Conservation (phyloP, 1,139 yeast species). For the Taphrina pruni region DNA sequence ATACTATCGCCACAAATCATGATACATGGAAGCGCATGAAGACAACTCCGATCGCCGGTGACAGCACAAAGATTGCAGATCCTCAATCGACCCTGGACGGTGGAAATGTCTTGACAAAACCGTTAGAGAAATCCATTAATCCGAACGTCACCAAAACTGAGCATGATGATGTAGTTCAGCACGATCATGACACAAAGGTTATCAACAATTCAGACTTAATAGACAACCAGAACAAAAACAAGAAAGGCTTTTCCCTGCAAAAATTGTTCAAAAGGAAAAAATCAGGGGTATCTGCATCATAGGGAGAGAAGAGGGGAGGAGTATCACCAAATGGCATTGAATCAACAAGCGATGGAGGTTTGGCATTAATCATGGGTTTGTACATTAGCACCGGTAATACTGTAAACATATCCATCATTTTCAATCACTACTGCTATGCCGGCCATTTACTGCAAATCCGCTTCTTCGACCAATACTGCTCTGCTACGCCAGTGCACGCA, state of each 20-base stretch:
- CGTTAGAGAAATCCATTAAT: background rate
- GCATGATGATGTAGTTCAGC: background rate
- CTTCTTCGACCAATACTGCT: background rate
- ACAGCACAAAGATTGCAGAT: background rate
- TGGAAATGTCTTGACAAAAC: background rate
- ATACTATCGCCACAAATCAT: slow-evolving; percentile 10
- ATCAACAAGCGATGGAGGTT: background rate
- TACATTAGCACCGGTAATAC: slow-evolving; percentile 13
- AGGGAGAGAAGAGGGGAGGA: background rate
- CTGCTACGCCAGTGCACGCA: background rate
- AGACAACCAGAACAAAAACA: slow-evolving; percentile 7
- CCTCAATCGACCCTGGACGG: background rate
- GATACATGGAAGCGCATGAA: slow-evolving; percentile 20
- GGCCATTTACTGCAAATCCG: background rate
- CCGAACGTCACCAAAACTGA: background rate
- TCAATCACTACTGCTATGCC: background rate
- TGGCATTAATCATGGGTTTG: slow-evolving; percentile 1
- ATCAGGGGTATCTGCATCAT: slow-evolving; percentile 4
- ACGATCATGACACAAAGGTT: background rate
- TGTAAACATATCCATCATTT: background rate
- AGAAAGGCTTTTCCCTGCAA: slow-evolving; percentile 17
- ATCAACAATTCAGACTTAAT: no score
- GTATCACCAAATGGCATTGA: no score
- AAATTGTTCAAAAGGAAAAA: slow-evolving; percentile 9
- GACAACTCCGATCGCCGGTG: background rate